Evolutionary conservation across 83 land plant genomes (phyloP).

Genomic region (Picea abies): DNA sequence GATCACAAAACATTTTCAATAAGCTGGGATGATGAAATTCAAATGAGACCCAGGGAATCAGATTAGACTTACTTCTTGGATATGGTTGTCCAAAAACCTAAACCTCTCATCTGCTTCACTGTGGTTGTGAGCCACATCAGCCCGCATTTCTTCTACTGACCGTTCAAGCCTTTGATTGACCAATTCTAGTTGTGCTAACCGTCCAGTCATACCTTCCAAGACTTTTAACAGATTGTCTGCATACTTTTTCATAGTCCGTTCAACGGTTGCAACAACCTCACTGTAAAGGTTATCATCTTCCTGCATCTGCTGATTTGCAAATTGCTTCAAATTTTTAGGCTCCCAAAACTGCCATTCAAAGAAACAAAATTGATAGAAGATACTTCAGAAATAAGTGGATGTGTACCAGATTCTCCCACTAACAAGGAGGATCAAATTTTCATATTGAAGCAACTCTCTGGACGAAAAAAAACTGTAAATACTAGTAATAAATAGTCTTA

Average conservation of each 20-base stretch:
- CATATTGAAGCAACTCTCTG: background rate
- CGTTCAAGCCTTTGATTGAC: constrained; percentile 74
- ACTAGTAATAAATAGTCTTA: constrained; percentile 3
- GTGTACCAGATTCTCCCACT: no score
- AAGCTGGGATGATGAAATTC: background rate
- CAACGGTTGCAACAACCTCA: constrained; percentile 54
- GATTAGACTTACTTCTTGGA: constrained; percentile 63
- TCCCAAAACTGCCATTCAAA: constrained; percentile 29
- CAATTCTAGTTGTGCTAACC: constrained; percentile 75
- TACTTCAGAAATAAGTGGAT: background rate
- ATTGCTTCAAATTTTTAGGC: constrained; percentile 38
- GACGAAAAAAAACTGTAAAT: background rate
- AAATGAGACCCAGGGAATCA: background rate
- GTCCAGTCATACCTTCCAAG: constrained; percentile 78
- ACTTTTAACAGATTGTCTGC: constrained; percentile 66
- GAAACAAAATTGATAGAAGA: background rate
- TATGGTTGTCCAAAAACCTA: constrained; percentile 66
- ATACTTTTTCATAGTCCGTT: constrained; percentile 71
- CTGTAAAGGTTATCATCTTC: constrained; percentile 38
- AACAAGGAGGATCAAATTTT: background rate
- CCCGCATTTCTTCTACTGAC: constrained; percentile 61
- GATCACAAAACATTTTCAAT: background rate
- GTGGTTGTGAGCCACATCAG: constrained; percentile 60
- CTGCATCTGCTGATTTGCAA: constrained; percentile 29
- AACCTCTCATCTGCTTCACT: constrained; percentile 59